Conservation (phyloP, 75 land plant species). For the Pseudotsuga menziesii region DNA sequence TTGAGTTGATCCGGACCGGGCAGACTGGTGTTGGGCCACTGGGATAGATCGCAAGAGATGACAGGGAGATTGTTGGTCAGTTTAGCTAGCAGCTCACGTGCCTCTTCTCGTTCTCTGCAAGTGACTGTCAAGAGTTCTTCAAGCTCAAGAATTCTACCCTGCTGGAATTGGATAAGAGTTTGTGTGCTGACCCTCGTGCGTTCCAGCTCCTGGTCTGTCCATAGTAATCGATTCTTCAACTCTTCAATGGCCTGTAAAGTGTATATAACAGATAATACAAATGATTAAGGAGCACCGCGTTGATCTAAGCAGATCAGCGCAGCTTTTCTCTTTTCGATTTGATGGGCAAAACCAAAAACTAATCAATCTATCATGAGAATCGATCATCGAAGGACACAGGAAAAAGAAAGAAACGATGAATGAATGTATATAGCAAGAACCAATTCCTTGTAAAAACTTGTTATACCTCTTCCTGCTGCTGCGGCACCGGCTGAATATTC, state of each 20-base stretch:
- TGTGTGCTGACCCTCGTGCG: constrained; percentile 22
- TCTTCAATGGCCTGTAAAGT: not conserved
- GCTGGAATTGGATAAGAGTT: constrained; percentile 19
- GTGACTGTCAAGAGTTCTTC: constrained; percentile 15
- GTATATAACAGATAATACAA: too few relatives aligned
- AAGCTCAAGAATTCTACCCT: not conserved
- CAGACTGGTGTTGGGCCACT: constrained; percentile 8
- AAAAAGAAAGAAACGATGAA: too few relatives aligned
- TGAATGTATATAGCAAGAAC: too few relatives aligned
- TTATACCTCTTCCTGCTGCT: too few relatives aligned
- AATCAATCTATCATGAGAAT: too few relatives aligned
- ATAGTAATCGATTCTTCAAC: not conserved
- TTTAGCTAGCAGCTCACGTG: constrained; percentile 36
- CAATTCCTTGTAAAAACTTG: too few relatives aligned
- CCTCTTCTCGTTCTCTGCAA: constrained; percentile 71
- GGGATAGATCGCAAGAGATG: not conserved
- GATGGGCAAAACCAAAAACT: too few relatives aligned
- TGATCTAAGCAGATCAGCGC: too few relatives aligned
- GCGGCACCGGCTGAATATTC: too few relatives aligned
- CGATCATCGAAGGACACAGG: too few relatives aligned
- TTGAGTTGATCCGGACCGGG: not conserved
- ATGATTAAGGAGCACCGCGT: too few relatives aligned
- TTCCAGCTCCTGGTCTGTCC: constrained; percentile 34
- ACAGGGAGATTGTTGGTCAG: constrained; percentile 20
- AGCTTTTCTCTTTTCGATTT: too few relatives aligned